phyloP scores from a whole-genome alignment of 306 rosid species.

The Lagenaria siceraria region DNA sequence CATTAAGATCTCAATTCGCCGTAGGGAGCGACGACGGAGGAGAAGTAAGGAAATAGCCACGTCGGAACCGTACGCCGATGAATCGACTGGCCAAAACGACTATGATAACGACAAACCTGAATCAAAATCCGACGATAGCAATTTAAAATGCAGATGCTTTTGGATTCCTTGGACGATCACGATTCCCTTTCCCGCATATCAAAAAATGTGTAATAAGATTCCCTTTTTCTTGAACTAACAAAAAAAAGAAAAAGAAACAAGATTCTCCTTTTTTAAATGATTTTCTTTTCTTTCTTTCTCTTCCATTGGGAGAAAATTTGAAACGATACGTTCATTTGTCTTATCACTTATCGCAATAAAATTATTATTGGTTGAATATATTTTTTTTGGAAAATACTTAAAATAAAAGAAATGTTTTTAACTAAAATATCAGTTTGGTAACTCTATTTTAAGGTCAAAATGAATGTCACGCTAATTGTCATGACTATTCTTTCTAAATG shows the following conservation, averaged over 20 bases:
- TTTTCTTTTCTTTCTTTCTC: too few species aligned
- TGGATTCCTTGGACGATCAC: background rate
- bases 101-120: background rate
- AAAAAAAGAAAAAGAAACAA: too few species aligned
- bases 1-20: conserved; percentile 12
- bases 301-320: background rate
- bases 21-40: background rate
- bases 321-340: too few species aligned
- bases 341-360: too few species aligned
- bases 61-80: background rate
- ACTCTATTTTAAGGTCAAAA: too few species aligned
- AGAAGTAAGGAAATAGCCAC: background rate
- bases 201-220: background rate
- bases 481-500: too few species aligned
- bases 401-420: background rate
- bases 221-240: background rate
- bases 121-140: background rate
- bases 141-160: background rate
- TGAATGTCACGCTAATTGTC: too few species aligned
- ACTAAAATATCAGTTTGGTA: too few species aligned
- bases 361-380: too few species aligned
- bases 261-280: background rate
- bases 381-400: background rate
- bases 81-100: background rate
- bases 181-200: background rate